These are phyloP conservation scores for Triadica sebifera DNA, from an alignment of 345 rosid species.

Conservation along the genomic window DNA sequence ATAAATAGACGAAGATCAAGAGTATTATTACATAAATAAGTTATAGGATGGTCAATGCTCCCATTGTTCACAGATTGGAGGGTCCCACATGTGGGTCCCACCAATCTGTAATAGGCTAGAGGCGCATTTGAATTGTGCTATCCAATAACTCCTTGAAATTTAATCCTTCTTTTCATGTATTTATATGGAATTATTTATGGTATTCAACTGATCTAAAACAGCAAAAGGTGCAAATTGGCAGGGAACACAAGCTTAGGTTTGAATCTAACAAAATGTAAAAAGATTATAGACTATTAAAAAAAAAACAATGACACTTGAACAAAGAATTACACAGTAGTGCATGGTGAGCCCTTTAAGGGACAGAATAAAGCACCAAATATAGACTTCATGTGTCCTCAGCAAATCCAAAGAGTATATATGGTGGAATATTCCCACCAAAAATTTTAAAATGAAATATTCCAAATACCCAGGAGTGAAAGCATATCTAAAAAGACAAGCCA, in stretches of 20 bases:
- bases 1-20: not conserved
- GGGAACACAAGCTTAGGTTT: not conserved
- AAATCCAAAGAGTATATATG: conserved; percentile 32
- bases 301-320: not conserved
- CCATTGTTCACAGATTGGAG: not conserved
- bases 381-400: conserved; percentile 26
- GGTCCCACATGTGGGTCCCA: not conserved
- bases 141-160: not conserved
- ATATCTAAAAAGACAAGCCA: conserved; percentile 27
- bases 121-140: not conserved
- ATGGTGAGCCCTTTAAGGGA: not conserved
- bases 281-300: not conserved
- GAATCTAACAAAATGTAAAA: not conserved
- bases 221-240: not conserved
- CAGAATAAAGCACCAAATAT: conserved; percentile 23
- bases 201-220: not conserved
- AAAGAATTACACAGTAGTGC: not conserved
- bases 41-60: not conserved
- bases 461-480: conserved; percentile 22
- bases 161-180: not conserved
- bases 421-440: conserved; percentile 40
- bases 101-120: not conserved
- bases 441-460: conserved; percentile 9
- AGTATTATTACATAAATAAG: not conserved
- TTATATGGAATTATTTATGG: not conserved